These are phyloP conservation scores for Harringtonia lauricola DNA, from an alignment of 2,329 filamentous ascomycete genomes.

Conservation along the genomic window DNA sequence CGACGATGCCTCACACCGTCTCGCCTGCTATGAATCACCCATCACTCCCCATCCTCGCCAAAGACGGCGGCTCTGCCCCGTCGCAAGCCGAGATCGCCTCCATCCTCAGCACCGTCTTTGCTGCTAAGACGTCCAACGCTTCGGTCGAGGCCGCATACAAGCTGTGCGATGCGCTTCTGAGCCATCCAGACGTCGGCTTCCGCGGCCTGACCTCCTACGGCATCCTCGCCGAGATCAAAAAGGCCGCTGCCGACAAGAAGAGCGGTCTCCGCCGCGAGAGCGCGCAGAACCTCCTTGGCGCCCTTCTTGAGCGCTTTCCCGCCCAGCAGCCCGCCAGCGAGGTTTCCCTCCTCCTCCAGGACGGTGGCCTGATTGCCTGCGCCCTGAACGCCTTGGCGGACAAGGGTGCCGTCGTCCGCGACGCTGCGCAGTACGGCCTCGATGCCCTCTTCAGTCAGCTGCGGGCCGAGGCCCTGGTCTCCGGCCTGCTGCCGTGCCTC, in stretches of 20 bases:
- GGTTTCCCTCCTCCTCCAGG: constrained; percentile 70
- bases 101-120: constrained; percentile 57
- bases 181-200: constrained; percentile 35
- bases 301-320: constrained; percentile 84
- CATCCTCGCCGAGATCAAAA: constrained; percentile 43
- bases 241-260: constrained; percentile 91
- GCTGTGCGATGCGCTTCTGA: constrained; percentile 47
- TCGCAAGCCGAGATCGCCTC: constrained; percentile 54
- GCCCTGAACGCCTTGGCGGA: constrained; percentile 82
- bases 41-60: constrained; percentile 14
- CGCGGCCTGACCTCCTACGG: constrained; percentile 42
- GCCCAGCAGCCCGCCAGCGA: constrained; percentile 67
- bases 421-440: constrained; percentile 87
- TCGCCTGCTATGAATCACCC: constrained; percentile 11
- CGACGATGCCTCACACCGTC: constrained; percentile 13
- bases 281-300: constrained; percentile 88
- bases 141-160: constrained; percentile 55
- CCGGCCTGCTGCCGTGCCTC: constrained; percentile 69
- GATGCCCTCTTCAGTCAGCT: constrained; percentile 77
- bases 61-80: constrained; percentile 25
- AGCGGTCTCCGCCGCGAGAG: constrained; percentile 75
- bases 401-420: constrained; percentile 78
- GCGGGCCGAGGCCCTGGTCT: constrained; percentile 70
- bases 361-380: constrained; percentile 59
- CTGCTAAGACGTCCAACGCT: constrained; percentile 54